Conservation (phyloP, 371 early-diverging fungal species). For the Syncephalastrum sp. region DNA sequence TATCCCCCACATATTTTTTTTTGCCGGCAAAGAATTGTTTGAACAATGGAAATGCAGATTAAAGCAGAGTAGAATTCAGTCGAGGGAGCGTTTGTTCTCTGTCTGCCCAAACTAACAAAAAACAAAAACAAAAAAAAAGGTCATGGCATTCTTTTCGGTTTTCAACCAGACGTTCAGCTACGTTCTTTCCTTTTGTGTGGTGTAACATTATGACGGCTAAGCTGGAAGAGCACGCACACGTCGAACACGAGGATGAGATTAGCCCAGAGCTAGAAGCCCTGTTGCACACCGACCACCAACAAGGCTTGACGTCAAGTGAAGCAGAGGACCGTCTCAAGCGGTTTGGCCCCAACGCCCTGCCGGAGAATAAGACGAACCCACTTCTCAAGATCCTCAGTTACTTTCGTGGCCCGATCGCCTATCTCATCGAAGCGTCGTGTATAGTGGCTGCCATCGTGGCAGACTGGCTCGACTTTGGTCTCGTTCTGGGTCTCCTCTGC, state of each 20-base stretch:
- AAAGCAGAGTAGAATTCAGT: too few relatives aligned
- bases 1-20: too few relatives aligned
- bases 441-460: constrained; percentile 71
- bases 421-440: constrained; percentile 80
- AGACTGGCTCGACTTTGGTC: constrained; percentile 87
- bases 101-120: too few relatives aligned
- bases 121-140: too few relatives aligned
- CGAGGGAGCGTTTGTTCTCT: too few relatives aligned
- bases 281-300: constrained; percentile 63
- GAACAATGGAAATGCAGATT: too few relatives aligned
- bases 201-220: constrained; percentile 13
- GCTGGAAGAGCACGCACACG: constrained; percentile 59
- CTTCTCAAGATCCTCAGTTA: constrained; percentile 83
- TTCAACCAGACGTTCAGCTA: too few relatives aligned
- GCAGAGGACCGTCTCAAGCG: constrained; percentile 54
- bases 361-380: constrained; percentile 79
- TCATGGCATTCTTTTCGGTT: too few relatives aligned
- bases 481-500: constrained; percentile 77
- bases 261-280: constrained; percentile 69
- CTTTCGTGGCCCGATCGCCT: constrained; percentile 89
- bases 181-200: neutral
- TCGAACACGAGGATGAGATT: constrained; percentile 67
- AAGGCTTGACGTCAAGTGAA: constrained; percentile 58
- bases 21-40: too few relatives aligned
- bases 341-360: constrained; percentile 71